Conservation (phyloP, 768 basidiomycete genomes). For the Glaciozyma antarctica region DNA sequence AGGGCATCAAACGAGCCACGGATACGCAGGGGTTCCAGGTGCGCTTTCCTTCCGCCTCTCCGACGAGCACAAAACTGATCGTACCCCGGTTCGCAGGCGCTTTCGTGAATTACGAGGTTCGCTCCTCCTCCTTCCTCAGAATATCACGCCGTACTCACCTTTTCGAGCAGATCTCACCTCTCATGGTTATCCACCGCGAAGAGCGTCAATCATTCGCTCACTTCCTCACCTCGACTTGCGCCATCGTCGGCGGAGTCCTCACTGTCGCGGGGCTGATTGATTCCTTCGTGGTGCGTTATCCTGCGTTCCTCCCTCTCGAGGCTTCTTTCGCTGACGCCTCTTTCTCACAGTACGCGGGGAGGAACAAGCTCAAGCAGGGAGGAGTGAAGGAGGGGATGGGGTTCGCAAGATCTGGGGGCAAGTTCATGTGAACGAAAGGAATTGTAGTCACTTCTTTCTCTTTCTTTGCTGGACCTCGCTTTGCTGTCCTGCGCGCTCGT, state of each 20-base stretch:
- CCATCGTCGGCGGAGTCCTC: slow-evolving; percentile 92
- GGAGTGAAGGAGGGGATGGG: slow-evolving; percentile 20
- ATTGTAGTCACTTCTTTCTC: background rate
- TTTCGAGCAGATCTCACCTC: slow-evolving; percentile 88
- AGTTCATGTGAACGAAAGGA: slow-evolving; percentile 2
- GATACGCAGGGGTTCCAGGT: slow-evolving; percentile 59
- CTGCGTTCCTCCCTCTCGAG: background rate
- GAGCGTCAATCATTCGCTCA: slow-evolving; percentile 91
- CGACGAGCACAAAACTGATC: slow-evolving; percentile 2
- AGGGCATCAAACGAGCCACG: slow-evolving; percentile 55
- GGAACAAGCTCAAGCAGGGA: slow-evolving; percentile 10
- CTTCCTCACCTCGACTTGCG: slow-evolving; percentile 97
- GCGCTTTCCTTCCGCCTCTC: slow-evolving; percentile 24
- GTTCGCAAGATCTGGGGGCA: slow-evolving; percentile 2
- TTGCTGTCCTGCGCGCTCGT: too few species aligned
- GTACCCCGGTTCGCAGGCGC: slow-evolving; percentile 30
- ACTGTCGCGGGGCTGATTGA: slow-evolving; percentile 87
- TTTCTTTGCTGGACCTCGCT: too few species aligned
- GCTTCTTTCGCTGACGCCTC: background rate
- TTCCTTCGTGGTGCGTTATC: slow-evolving; percentile 23
- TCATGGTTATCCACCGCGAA: slow-evolving; percentile 84
- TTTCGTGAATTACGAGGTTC: slow-evolving; percentile 35
- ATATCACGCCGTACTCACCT: slow-evolving; percentile 53
- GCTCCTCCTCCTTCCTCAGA: background rate
- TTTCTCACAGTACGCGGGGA: slow-evolving; percentile 4